Conservation (phyloP, 495 filamentous ascomycete genomes). For the Lentithecium fluviatile region DNA sequence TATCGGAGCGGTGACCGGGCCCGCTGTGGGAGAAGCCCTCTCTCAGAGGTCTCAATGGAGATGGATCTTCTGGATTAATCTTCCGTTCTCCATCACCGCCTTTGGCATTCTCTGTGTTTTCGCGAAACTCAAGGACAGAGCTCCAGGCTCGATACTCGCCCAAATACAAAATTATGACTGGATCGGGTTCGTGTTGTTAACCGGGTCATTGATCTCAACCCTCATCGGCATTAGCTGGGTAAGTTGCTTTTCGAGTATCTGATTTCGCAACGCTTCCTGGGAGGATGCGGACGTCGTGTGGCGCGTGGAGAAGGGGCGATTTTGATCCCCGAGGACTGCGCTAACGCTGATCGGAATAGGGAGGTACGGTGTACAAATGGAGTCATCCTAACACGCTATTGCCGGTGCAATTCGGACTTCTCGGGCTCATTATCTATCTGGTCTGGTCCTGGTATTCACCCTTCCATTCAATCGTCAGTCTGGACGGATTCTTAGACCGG, state of each 20-base stretch:
- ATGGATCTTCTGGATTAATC: slow-evolving; percentile 56
- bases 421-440: slow-evolving; percentile 31
- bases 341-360: slow-evolving; percentile 27
- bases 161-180: slow-evolving; percentile 43
- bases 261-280: too few species aligned
- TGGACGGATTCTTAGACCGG: slow-evolving; percentile 49
- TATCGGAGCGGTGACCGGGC: slow-evolving; percentile 63
- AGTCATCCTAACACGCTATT: slow-evolving; percentile 47
- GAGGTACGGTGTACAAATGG: slow-evolving; percentile 52
- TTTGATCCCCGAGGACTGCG: not conserved
- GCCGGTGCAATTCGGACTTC: slow-evolving; percentile 32
- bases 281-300: too few species aligned
- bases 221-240: slow-evolving; percentile 56
- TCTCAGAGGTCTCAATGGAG: slow-evolving; percentile 37
- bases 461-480: slow-evolving; percentile 54
- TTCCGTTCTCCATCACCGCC: slow-evolving; percentile 53
- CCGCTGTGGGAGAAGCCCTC: slow-evolving; percentile 52
- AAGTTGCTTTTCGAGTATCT: slow-evolving; percentile 10
- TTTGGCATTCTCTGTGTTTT: slow-evolving; percentile 49
- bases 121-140: slow-evolving; percentile 47
- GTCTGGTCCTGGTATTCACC: slow-evolving; percentile 31
- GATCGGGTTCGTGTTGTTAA: slow-evolving; percentile 48
- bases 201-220: slow-evolving; percentile 46
- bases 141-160: slow-evolving; percentile 13
- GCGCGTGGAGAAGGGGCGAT: too few species aligned